Percentiles rank a stretch among this genome's conserved stretches.
These are phyloP conservation scores for Gymnopus androsaceus DNA, from an alignment of 1,284 basidiomycete genomes.

Conservation along the genomic window DNA sequence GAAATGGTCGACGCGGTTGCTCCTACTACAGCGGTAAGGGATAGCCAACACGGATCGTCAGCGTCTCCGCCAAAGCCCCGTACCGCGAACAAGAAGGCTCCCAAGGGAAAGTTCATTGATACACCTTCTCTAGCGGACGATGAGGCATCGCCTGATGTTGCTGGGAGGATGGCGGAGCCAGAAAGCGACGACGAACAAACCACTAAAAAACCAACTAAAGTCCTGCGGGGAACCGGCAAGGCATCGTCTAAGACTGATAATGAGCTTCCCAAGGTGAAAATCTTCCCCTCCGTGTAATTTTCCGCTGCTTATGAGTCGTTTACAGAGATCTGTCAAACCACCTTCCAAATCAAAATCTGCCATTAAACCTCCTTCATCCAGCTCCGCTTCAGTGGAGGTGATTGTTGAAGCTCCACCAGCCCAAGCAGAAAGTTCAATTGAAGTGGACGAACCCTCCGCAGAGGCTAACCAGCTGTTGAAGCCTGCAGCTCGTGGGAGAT, in stretches of 20 bases:
- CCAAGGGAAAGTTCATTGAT: conserved; percentile 2
- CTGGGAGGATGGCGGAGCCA: background rate
- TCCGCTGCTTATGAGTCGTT: background rate
- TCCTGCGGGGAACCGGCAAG: conserved; percentile 6
- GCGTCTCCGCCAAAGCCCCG: conserved; percentile 8
- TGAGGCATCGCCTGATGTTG: conserved; percentile 20
- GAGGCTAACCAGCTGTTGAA: background rate
- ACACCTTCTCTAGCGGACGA: conserved; percentile 24
- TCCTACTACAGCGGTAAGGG: no score
- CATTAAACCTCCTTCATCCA: no score
- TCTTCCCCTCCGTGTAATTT: background rate
- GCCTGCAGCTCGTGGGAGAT: background rate
- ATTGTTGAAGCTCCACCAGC: background rate
- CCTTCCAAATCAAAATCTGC: background rate
- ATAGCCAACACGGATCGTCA: background rate
- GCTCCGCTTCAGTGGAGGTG: no score
- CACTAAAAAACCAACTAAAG: background rate
- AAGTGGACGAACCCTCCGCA: background rate
- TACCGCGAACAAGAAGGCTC: conserved; percentile 1
- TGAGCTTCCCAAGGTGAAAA: background rate
- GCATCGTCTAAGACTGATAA: background rate
- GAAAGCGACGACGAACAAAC: conserved; percentile 12
- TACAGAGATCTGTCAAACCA: conserved; percentile 1
- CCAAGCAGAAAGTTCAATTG: background rate
- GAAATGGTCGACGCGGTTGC: background rate